Evolutionary conservation across 768 basidiomycete species (phyloP).

Genomic region (Inosperma sp.): DNA sequence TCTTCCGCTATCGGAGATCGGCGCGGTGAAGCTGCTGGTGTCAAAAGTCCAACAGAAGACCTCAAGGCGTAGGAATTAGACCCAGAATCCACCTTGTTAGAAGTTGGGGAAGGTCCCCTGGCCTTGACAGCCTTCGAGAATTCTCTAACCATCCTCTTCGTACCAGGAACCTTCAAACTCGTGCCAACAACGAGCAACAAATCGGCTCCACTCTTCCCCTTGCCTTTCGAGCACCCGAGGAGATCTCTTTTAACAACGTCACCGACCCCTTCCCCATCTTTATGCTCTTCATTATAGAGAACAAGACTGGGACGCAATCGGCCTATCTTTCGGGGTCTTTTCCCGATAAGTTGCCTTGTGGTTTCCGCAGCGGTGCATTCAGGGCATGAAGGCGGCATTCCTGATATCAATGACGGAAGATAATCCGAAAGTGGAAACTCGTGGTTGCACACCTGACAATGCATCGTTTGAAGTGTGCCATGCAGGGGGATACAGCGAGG

Average conservation of each 20-base stretch:
- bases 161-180: constrained; percentile 83
- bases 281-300: constrained; percentile 85
- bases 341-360: constrained; percentile 68
- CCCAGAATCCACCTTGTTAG: constrained; percentile 27
- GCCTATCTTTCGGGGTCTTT: constrained; percentile 76
- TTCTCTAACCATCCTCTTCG: constrained; percentile 87
- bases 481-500: constrained; percentile 89
- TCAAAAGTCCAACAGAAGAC: constrained; percentile 24
- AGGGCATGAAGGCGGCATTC: constrained; percentile 71
- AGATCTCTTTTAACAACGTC: constrained; percentile 79
- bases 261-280: constrained; percentile 83
- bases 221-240: constrained; percentile 62
- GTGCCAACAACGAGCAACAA: constrained; percentile 87
- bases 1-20: constrained; percentile 43
- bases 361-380: constrained; percentile 67
- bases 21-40: constrained; percentile 48
- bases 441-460: constrained; percentile 78
- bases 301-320: constrained; percentile 83
- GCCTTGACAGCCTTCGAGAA: constrained; percentile 73
- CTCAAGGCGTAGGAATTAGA: constrained; percentile 11
- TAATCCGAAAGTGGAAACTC: constrained; percentile 62
- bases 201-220: constrained; percentile 72
- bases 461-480: constrained; percentile 73
- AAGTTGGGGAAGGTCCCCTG: constrained; percentile 36
- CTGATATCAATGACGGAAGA: constrained; percentile 53